Evolutionary conservation across 306 rosid species (phyloP).

Genomic region (Quercus agrifolia): DNA sequence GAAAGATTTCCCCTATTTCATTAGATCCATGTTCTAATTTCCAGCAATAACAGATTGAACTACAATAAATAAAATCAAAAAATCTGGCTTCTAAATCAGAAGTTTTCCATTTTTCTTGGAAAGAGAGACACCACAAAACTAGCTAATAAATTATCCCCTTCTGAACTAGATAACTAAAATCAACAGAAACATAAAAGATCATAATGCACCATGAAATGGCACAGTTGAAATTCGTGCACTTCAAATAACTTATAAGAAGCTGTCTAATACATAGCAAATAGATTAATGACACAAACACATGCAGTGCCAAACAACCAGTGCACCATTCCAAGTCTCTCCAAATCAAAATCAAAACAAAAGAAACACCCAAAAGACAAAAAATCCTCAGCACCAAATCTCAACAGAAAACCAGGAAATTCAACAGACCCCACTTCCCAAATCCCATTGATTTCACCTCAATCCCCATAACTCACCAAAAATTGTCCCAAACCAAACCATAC

Average conservation of each 20-base stretch:
- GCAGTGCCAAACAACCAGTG: slow-evolving; percentile 2
- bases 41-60: not conserved
- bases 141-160: not conserved
- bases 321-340: not conserved
- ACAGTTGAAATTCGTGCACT: not conserved
- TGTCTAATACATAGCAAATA: not conserved
- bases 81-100: not conserved
- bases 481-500: not conserved
- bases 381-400: too few species aligned
- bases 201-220: not conserved
- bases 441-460: not conserved
- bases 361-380: not conserved
- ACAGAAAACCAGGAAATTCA: not conserved
- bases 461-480: not conserved
- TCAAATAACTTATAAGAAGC: not conserved
- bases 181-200: too few species aligned
- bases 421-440: not conserved
- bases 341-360: too few species aligned
- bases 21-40: not conserved
- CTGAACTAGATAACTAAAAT: too few species aligned
- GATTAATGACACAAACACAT: not conserved
- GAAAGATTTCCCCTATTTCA: not conserved
- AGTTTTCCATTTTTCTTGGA: not conserved
- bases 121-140: not conserved
- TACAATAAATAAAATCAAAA: not conserved